phyloP scores from a whole-genome alignment of 345 rosid genomes.

The Citrus trifoliata region DNA sequence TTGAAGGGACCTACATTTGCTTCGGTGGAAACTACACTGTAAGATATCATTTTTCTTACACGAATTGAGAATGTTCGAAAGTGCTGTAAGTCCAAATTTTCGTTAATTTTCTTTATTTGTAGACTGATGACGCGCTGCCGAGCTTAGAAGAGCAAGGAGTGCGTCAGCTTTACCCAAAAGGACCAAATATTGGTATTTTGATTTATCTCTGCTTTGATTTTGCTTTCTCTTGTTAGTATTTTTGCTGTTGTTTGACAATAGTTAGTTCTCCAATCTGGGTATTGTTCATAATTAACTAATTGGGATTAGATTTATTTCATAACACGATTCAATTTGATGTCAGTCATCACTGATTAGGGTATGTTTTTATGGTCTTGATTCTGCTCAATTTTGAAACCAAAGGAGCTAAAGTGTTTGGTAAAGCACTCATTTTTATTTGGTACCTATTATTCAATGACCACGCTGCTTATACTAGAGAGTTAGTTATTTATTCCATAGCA shows the following conservation, averaged over 20 bases:
- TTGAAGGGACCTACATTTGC: slow-evolving; percentile 75
- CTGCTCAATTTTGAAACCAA: too few relatives aligned
- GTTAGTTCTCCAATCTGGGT: background rate
- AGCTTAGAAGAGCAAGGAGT: slow-evolving; percentile 92
- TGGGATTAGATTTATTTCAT: background rate
- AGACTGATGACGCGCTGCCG: slow-evolving; percentile 89
- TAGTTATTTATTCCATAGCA: too few relatives aligned
- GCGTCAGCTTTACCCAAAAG: slow-evolving; percentile 70
- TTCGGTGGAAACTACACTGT: slow-evolving; percentile 77
- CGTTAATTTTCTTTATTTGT: background rate
- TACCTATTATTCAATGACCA: too few relatives aligned
- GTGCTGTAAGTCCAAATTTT: background rate
- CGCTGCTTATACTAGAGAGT: too few relatives aligned
- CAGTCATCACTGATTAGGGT: background rate
- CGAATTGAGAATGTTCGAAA: background rate
- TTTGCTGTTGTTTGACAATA: background rate
- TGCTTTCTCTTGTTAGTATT: background rate
- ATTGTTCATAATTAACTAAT: background rate
- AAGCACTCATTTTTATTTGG: too few relatives aligned
- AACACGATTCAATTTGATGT: background rate
- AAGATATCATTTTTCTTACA: slow-evolving; percentile 9
- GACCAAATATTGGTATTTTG: slow-evolving; percentile 64
- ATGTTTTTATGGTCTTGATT: too few relatives aligned
- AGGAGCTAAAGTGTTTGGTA: too few relatives aligned
- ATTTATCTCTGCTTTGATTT: slow-evolving; percentile 2